phyloP scores from a whole-genome alignment of 495 filamentous ascomycete genomes.

The Neurospora africana region DNA sequence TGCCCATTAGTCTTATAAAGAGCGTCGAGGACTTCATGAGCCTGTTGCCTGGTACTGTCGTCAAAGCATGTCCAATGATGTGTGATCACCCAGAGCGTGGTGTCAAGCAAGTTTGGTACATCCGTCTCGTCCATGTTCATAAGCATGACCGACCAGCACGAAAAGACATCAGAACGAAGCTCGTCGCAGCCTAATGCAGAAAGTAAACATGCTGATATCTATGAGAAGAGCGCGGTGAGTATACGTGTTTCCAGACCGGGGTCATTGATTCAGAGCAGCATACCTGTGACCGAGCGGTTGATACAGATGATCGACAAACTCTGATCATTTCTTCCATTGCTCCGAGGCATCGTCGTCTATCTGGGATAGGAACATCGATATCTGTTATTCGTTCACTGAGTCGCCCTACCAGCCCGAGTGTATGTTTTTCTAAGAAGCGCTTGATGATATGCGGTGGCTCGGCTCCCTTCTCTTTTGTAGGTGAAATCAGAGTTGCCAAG shows the following conservation, averaged over 20 bases:
- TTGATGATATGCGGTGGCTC: constrained; percentile 51
- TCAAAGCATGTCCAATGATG: constrained; percentile 67
- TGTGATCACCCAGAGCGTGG: constrained; percentile 77
- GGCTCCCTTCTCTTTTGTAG: constrained; percentile 30
- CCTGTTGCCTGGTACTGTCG: constrained; percentile 43
- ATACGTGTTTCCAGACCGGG: not conserved
- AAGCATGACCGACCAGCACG: constrained; percentile 74
- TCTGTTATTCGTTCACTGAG: constrained; percentile 77
- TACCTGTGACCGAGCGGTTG: constrained; percentile 78
- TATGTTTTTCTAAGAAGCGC: constrained; percentile 76
- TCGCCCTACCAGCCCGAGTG: constrained; percentile 77
- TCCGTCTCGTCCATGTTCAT: constrained; percentile 63
- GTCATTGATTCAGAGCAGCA: constrained; percentile 10
- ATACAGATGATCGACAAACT: constrained; percentile 56
- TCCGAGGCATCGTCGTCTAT: constrained; percentile 63
- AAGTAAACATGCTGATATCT: constrained; percentile 83
- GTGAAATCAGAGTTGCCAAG: constrained; percentile 54
- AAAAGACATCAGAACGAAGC: constrained; percentile 66
- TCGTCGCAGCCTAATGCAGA: constrained; percentile 65
- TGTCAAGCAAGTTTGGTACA: constrained; percentile 66
- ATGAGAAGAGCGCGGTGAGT: not conserved
- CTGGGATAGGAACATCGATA: constrained; percentile 38
- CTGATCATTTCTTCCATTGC: constrained; percentile 84
- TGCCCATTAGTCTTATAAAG: constrained; percentile 51
- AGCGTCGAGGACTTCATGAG: constrained; percentile 49